Evolutionary conservation across 2,329 filamentous ascomycete genomes (phyloP), one percentile per base, ranked within the genome.

Genomic region (Blastomyces parvus): DNA sequence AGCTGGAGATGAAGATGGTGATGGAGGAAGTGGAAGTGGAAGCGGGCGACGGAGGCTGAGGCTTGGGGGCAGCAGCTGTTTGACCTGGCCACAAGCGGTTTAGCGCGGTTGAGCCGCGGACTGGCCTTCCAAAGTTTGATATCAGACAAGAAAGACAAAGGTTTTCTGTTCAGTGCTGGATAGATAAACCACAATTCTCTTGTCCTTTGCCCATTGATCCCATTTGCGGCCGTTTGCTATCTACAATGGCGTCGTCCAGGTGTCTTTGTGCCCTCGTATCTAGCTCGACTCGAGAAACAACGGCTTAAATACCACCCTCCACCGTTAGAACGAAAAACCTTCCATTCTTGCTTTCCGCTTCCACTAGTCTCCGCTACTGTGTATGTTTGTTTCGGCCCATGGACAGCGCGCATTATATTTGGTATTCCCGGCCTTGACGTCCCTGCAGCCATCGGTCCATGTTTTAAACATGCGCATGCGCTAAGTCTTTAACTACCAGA

Each of bases 1-100:
- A 59, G 62, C 59, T 61, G 60, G 64, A 13, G 50, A 13, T 33
- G 60, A n/a, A 11, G 46, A 50, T 3, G 22, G 9, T 9, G 64
- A 59, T 60, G 61, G 60, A 59, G 61, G 60, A n/a, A 25, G 46
- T 67, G 65, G 60, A 60, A 38, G 2, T 58, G 36, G 14, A 25
- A 3, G 36, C 9, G 36, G 56, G 17, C 13, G 53, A 19, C 11
- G 27, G n/a, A 57, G 55, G 55, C 19, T 27, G 55, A 57, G 33
- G 55, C 55, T 57, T 57, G 25, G 30, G 27, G 4, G 19, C 25
- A 19, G 1, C 30, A n/a, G n/a, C n/a, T 14, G 53, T 57, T 57
- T 57, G 53, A 33, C 19, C 53, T 40, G 55, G 55, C 55, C 55
- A 25, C 36, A 36, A 38, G n/a, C 33, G 36, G 55, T 40, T 57